Evolutionary conservation across 2,329 filamentous ascomycete genomes (phyloP), one percentile per base, ranked within the genome.

Genomic region (Escovopsis sp.): DNA sequence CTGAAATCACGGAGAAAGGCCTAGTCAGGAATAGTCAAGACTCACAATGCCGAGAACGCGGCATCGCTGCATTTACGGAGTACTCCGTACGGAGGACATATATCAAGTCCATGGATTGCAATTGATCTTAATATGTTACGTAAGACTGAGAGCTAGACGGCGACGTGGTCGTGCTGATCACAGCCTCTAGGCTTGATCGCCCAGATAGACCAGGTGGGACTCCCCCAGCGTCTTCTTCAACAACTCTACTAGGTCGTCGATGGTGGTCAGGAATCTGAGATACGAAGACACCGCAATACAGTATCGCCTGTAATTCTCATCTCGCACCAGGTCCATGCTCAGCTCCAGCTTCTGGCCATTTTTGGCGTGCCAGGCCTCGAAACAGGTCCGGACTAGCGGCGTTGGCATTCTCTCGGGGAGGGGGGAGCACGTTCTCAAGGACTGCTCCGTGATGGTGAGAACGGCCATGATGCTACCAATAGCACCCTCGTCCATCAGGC

Each of bases 381-480:
- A 51, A 12, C 53, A 54, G 3, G 60, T 58, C 3, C 59, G 56
- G 1, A 69, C 49, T 16, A 72, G 47, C 2, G 69, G 70, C 1
- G 64, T 62, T 0, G 69, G 69, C 0, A 72, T 47, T 3, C 67
- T 54, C 40, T 68, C 64, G 0, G 69, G 69, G 1, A 70, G 48
- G 1, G 70, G 58, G n/a, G 62, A 60, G 0, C 66, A 68, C 0
- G 66, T 70, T 15, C 64, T 60, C 12, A 73, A 50, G 2, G 66
- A 54, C 39, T 70, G 66, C 39, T 70, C 66, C 7, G 68, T 50
- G 3, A 71, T 59, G 1, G 54, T 56, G 1, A 72, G 49, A 2
- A 71, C 66, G 1, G 66, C 65, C 69, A 72, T 73, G 39, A 69
- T 47, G 25, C 71, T 68, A 4, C 64, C 67, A 9, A 72, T 63